Base-by-base conservation (phyloP, 106 monocot species). In the Amphibolis antarctica region DNA sequence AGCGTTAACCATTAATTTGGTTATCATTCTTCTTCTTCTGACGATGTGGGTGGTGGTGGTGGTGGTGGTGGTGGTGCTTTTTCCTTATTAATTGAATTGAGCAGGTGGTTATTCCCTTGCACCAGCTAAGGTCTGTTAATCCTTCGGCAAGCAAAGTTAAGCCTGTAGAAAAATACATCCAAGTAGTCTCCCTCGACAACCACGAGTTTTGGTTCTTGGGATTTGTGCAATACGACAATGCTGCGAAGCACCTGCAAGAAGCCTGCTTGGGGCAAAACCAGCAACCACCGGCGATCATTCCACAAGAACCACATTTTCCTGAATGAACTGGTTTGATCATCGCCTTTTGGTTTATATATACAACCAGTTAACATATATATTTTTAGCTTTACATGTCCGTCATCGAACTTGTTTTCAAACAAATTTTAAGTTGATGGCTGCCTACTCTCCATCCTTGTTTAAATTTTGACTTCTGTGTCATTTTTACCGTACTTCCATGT, bases 191-290 rank as follows among this genome's bases (percentile, higher is more conserved):
- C 9, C 53, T 78, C 1, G 92, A 92, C 72, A 78, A 78, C 68
- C 88, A 88, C 18, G 87, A 92, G 49, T 92, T 92, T 63, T 92
- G 87, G 92, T 88, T 92, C 52, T 67, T 92, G 92, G 92, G 87
- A 24, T 87, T 92, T 59, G 67, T 88, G 6, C 80, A 77, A 51
- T 92, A 92, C 28, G 81, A 78, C 29, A 63, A 75, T 60, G 87
- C 92, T 17, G 75, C 82, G 21, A 76, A 68, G 62, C 64, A 69
- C 28, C 67, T 92, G 24, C 84, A 85, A 52, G 82, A 84, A 77
- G 74, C 76, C n/a, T 57, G 26, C 25, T 57, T 57, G 14, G 57
- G 0, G 10, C 27, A 57, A 28, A 57, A 57, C 57, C 56, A 22
- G 56, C 57, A 57, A 5, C n/a, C 57, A 57, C 25, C 9, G 29